Base-by-base conservation (phyloP, 176 grass and related monocot genomes). In the Chloris gayana region DNA sequence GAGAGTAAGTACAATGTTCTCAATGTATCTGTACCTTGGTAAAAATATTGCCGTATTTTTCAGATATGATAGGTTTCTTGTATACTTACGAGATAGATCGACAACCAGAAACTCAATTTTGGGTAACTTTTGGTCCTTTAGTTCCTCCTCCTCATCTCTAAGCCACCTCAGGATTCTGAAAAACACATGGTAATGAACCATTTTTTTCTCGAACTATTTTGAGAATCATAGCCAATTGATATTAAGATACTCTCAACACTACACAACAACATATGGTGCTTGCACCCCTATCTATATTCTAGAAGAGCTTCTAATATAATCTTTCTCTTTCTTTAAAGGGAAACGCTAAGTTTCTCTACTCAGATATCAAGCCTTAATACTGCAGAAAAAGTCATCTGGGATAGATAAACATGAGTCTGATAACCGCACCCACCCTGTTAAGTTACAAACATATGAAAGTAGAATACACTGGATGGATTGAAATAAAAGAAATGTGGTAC, bases 161-260 rank as follows among this genome's bases (percentile, higher is more conserved):
- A 98, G 81, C 95, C 95, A 98, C 72, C 95, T 92, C 47, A 98
- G 88, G 51, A 98, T 98, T 80, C 95, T 98, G 87, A 78, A 84
- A 83, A 81, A 77, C 19, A 10, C 22, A 70, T 41, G 9, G 17
- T 34, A 50, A 22, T 83, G 67, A 63, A 56, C 14, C 50, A 41
- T 31, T 41, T 44, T 12, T 12, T 84, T 54, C 63, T 27, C 64
- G 11, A 18, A 47, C 13, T 72, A 9, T 37, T 51, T 49, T 25
- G 44, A 38, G 9, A 39, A 59, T 45, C 22, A 6, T 68, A 24
- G 21, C 21, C 50, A 29, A 19, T 38, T 70, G 22, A 50, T 65
- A 19, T 27, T 19, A 74, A 61, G 41, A 44, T 10, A 44, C 9
- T 44, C 41, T n/a, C n/a, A n/a, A n/a, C n/a, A n/a, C n/a, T n/a